Conservation (phyloP, 768 basidiomycete species). For the Boletus rubropictus region DNA sequence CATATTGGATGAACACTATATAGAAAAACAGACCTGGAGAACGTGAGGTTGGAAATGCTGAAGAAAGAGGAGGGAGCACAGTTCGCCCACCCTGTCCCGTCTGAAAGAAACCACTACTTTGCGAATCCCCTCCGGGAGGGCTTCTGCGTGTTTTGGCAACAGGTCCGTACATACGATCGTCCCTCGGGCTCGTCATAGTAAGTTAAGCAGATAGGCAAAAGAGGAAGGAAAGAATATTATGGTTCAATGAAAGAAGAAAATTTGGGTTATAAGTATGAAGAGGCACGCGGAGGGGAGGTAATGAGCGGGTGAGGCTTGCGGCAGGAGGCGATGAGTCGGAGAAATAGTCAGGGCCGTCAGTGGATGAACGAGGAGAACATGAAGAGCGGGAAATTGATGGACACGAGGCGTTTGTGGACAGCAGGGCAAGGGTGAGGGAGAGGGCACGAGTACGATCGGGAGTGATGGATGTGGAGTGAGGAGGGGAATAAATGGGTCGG, state of each 20-base stretch:
- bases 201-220: conserved; percentile 54
- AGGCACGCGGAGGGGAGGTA: conserved; percentile 40
- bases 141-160: conserved; percentile 57
- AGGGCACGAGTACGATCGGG: conserved; percentile 30
- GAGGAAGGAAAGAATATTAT: conserved; percentile 40
- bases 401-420: conserved; percentile 46
- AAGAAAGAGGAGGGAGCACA: conserved; percentile 80
- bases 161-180: conserved; percentile 65
- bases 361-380: conserved; percentile 45
- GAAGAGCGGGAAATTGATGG: conserved; percentile 35
- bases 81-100: conserved; percentile 86
- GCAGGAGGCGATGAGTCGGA: conserved; percentile 37
- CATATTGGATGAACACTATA: conserved; percentile 47
- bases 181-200: conserved; percentile 66
- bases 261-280: conserved; percentile 49
- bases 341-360: conserved; percentile 37
- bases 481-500: conserved; percentile 26
- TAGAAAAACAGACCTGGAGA: conserved; percentile 79
- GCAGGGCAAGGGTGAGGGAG: conserved; percentile 34
- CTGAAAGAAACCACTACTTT: conserved; percentile 62
- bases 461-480: conserved; percentile 10
- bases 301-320: conserved; percentile 35
- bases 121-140: conserved; percentile 58
- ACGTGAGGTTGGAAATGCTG: conserved; percentile 83
- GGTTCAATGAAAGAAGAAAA: conserved; percentile 44